Evolutionary conservation across 345 rosid genomes (phyloP).

Genomic region (Schrenkiella parvula): DNA sequence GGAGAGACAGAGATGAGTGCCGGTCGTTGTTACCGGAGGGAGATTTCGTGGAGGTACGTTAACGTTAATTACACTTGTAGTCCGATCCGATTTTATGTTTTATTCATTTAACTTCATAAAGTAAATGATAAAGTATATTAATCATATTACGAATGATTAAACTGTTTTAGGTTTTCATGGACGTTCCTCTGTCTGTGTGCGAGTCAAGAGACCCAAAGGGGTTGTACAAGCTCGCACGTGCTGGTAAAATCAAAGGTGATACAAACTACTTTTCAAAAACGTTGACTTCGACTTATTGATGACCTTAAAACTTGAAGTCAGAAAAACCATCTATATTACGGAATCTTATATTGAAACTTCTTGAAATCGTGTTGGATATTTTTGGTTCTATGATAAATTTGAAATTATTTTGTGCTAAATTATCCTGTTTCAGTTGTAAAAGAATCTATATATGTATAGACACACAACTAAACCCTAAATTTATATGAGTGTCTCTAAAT

Average conservation of each 20-base stretch:
- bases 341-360: background rate
- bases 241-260: conserved; percentile 80
- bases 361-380: background rate
- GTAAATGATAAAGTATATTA: background rate
- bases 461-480: background rate
- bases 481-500: background rate
- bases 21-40: conserved; percentile 69
- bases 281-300: conserved; percentile 6
- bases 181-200: conserved; percentile 69
- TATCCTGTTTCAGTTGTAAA: background rate
- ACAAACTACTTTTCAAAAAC: background rate
- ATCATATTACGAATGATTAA: background rate
- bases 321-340: background rate
- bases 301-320: background rate
- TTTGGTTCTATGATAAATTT: background rate
- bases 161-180: conserved; percentile 60
- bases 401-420: background rate
- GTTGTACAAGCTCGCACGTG: conserved; percentile 81
- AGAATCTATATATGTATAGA: background rate
- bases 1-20: conserved; percentile 63
- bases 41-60: conserved; percentile 67
- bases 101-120: background rate
- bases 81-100: background rate
- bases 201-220: conserved; percentile 90
- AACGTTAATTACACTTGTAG: background rate